Evolutionary conservation across 2,329 filamentous ascomycete species (phyloP).

Genomic region (Tolypocladium amazonense): DNA sequence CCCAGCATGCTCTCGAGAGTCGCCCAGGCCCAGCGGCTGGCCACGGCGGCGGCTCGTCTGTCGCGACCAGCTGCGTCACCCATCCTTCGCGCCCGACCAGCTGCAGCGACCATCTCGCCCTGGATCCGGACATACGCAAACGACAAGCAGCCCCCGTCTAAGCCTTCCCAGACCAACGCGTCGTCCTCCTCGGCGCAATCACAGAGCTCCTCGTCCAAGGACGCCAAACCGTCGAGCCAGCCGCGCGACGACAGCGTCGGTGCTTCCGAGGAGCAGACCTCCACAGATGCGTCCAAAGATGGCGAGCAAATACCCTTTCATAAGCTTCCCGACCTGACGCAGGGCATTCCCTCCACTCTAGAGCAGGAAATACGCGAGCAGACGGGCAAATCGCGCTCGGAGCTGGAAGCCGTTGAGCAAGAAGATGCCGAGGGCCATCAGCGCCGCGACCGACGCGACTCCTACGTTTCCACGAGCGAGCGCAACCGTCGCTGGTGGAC

Average conservation of each 20-base stretch:
- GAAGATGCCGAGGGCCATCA: slow-evolving; percentile 20
- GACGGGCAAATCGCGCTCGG: slow-evolving; percentile 21
- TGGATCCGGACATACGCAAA: slow-evolving; percentile 19
- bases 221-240: background rate
- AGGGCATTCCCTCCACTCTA: slow-evolving; percentile 86
- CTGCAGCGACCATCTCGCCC: slow-evolving; percentile 11
- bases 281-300: slow-evolving; percentile 13
- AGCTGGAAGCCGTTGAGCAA: slow-evolving; percentile 26
- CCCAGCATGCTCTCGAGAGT: slow-evolving; percentile 29
- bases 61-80: slow-evolving; percentile 14
- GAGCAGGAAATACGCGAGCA: slow-evolving; percentile 56
- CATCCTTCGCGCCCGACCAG: slow-evolving; percentile 13
- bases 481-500: slow-evolving; percentile 66
- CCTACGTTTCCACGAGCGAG: slow-evolving; percentile 83
- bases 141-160: slow-evolving; percentile 4
- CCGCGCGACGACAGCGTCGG: slow-evolving; percentile 11
- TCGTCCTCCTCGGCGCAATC: background rate
- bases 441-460: slow-evolving; percentile 47
- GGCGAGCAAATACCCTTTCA: slow-evolving; percentile 41
- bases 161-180: background rate
- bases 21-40: slow-evolving; percentile 21
- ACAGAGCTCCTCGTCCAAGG: slow-evolving; percentile 3
- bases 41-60: slow-evolving; percentile 17
- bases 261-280: background rate
- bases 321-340: slow-evolving; percentile 81